Evolutionary conservation across 768 basidiomycete genomes (phyloP).

Genomic region (Mrakia gelida): DNA sequence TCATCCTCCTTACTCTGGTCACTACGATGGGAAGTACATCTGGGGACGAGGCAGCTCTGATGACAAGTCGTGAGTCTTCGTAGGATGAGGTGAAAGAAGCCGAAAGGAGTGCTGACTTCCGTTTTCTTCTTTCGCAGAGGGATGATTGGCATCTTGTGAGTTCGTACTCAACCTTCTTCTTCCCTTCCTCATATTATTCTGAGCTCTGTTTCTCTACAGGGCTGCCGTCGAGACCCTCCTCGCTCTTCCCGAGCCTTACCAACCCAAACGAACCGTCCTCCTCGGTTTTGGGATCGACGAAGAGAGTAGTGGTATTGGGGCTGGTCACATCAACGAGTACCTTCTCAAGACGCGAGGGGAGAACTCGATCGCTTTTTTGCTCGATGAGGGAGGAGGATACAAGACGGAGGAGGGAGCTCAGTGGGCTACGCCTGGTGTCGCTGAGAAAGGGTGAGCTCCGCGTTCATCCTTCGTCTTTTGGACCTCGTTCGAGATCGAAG

Average conservation of each 20-base stretch:
- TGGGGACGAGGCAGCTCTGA: slow-evolving; percentile 41
- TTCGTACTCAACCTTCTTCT: no score
- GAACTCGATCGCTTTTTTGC: slow-evolving; percentile 38
- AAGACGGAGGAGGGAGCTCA: background rate
- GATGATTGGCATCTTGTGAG: slow-evolving; percentile 38
- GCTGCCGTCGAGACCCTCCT: slow-evolving; percentile 40
- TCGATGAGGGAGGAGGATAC: slow-evolving; percentile 38
- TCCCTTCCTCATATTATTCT: no score
- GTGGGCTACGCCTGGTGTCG: slow-evolving; percentile 24
- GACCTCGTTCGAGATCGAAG: no score
- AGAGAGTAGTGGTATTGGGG: slow-evolving; percentile 38
- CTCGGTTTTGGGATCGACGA: slow-evolving; percentile 30
- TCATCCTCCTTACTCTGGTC: slow-evolving; percentile 7
- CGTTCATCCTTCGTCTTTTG: no score
- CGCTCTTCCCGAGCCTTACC: slow-evolving; percentile 32
- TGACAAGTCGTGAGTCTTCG: slow-evolving; percentile 37
- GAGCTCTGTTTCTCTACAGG: no score
- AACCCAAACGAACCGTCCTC: slow-evolving; percentile 36
- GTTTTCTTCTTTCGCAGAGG: slow-evolving; percentile 31
- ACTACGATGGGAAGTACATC: slow-evolving; percentile 38
- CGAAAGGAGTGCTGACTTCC: no score
- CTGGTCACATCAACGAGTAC: slow-evolving; percentile 11
- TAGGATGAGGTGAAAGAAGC: no score
- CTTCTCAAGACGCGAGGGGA: slow-evolving; percentile 40
- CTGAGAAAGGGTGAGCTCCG: slow-evolving; percentile 38